These are phyloP conservation scores for Emmonsia crescens DNA, from an alignment of 2,329 filamentous ascomycete species.

Conservation along the genomic window DNA sequence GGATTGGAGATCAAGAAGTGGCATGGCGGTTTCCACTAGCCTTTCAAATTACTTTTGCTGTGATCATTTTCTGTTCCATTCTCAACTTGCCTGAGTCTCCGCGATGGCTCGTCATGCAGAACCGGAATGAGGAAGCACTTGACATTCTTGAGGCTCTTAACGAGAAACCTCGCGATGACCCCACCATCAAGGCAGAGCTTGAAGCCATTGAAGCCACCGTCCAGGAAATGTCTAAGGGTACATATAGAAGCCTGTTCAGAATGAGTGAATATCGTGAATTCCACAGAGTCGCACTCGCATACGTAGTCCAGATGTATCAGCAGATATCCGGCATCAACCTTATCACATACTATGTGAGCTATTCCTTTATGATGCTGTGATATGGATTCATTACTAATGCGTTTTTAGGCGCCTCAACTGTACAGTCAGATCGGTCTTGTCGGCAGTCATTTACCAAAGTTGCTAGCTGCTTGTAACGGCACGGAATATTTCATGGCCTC, in stretches of 20 bases:
- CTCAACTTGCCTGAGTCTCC: constrained; percentile 30
- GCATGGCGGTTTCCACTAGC: constrained; percentile 46
- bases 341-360: constrained; percentile 27
- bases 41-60: constrained; percentile 47
- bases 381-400: constrained; percentile 10
- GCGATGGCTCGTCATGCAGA: constrained; percentile 38
- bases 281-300: constrained; percentile 25
- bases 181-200: constrained; percentile 28
- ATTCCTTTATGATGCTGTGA: constrained; percentile 27
- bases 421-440: constrained; percentile 2
- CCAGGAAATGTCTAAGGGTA: constrained; percentile 27
- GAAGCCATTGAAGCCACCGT: constrained; percentile 32
- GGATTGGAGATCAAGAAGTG: constrained; percentile 1
- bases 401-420: not conserved
- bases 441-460: constrained; percentile 12
- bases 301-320: constrained; percentile 26
- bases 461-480: constrained; percentile 22
- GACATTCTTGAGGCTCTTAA: constrained; percentile 31
- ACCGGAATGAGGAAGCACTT: constrained; percentile 23
- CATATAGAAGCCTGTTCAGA: constrained; percentile 32
- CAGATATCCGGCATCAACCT: constrained; percentile 30
- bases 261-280: constrained; percentile 27
- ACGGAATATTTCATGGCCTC: constrained; percentile 29
- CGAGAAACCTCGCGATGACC: constrained; percentile 32
- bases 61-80: constrained; percentile 38